Percentiles rank a stretch among this genome's conserved stretches.
These are phyloP conservation scores for Moniliella sp. DNA, from an alignment of 1,284 basidiomycete species.

Conservation along the genomic window DNA sequence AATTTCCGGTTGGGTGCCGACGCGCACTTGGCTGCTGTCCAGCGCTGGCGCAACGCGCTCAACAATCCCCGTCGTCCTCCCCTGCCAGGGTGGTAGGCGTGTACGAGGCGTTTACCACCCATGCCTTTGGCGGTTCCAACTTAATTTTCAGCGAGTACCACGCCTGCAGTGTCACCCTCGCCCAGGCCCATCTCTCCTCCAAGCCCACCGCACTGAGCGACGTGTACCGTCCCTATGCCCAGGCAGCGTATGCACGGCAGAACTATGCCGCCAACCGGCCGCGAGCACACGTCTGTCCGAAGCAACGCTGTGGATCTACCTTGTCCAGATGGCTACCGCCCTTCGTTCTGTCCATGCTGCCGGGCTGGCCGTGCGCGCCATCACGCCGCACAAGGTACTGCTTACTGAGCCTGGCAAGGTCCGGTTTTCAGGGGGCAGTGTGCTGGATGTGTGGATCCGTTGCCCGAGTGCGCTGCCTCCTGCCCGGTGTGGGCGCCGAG, in stretches of 20 bases:
- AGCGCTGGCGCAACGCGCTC: conserved; percentile 62
- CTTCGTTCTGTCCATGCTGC: conserved; percentile 65
- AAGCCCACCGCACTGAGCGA: too few species aligned
- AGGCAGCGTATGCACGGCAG: too few species aligned
- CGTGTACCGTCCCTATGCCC: too few species aligned
- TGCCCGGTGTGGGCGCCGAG: conserved; percentile 1
- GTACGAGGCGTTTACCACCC: conserved; percentile 82
- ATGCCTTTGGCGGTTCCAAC: conserved; percentile 74
- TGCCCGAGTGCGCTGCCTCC: neutral
- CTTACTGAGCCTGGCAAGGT: conserved; percentile 68
- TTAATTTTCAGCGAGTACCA: conserved; percentile 80
- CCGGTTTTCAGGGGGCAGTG: too few species aligned
- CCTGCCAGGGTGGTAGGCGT: conserved; percentile 67
- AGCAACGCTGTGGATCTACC: conserved; percentile 71
- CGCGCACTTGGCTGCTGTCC: conserved; percentile 58
- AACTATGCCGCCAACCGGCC: too few species aligned
- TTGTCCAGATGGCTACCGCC: conserved; percentile 69
- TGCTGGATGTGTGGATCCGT: too few species aligned
- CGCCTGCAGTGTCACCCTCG: conserved; percentile 61
- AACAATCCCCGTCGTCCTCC: too few species aligned
- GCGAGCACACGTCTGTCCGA: too few species aligned
- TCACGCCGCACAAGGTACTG: conserved; percentile 71
- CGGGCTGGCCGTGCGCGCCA: conserved; percentile 57
- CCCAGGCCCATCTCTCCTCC: too few species aligned
- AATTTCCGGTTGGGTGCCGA: conserved; percentile 53